Percentiles rank a stretch among this genome's conserved stretches.
These are phyloP conservation scores for Hamigera avellanea DNA, from an alignment of 495 filamentous ascomycete genomes.

Conservation along the genomic window DNA sequence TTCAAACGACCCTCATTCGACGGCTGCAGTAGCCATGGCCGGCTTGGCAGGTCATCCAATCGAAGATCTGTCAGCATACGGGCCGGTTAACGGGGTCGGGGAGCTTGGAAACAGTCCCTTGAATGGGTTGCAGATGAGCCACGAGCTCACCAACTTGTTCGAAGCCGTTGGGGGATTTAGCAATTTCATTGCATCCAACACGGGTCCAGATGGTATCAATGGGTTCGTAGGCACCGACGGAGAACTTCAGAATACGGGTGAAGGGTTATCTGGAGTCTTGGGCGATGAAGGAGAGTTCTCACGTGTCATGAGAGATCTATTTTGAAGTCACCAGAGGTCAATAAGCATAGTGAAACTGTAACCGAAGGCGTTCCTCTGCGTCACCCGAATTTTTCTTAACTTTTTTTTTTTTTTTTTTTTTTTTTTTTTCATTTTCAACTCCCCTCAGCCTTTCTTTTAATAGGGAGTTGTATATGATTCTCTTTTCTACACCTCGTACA, in stretches of 20 bases:
- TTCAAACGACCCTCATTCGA: constrained; percentile 46
- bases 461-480: too few relatives aligned
- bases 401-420: constrained; percentile 2
- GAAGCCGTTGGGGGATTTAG: constrained; percentile 54
- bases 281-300: constrained; percentile 55
- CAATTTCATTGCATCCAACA: constrained; percentile 27
- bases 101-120: constrained; percentile 49
- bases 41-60: constrained; percentile 61
- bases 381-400: not conserved
- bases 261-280: constrained; percentile 38
- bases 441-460: too few relatives aligned
- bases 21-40: constrained; percentile 62
- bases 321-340: constrained; percentile 28
- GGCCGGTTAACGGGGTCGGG: constrained; percentile 26
- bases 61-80: constrained; percentile 45
- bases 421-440: too few relatives aligned
- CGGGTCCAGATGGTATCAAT: constrained; percentile 27
- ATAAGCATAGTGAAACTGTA: not conserved
- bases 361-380: not conserved
- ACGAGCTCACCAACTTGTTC: constrained; percentile 56
- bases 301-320: constrained; percentile 52
- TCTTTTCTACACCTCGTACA: too few relatives aligned
- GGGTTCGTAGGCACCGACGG: constrained; percentile 30
- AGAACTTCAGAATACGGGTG: constrained; percentile 33
- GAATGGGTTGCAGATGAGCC: constrained; percentile 50